Conservation (phyloP, 768 basidiomycete genomes). For the Mycena vulgaris region DNA sequence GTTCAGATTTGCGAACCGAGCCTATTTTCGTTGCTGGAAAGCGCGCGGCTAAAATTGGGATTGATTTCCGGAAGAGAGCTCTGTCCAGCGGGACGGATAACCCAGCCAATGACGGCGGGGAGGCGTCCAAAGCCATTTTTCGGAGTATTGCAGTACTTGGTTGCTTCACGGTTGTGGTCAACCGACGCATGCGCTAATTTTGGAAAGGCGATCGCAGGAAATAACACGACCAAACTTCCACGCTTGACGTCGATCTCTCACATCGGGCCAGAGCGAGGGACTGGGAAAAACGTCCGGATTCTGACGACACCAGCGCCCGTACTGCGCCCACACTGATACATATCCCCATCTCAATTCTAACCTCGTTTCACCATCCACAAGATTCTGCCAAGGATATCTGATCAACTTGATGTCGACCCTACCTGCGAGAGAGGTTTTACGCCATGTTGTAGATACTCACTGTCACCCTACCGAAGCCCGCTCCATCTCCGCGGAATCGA, state of each 20-base stretch:
- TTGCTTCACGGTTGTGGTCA: slow-evolving; percentile 6
- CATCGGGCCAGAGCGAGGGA: too few relatives aligned
- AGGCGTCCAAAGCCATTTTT: slow-evolving; percentile 55
- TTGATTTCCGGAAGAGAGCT: slow-evolving; percentile 71
- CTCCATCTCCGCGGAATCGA: slow-evolving; percentile 59
- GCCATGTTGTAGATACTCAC: slow-evolving; percentile 88
- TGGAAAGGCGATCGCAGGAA: not conserved
- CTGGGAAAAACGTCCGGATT: too few relatives aligned
- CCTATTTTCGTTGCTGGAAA: slow-evolving; percentile 72
- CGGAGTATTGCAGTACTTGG: slow-evolving; percentile 51
- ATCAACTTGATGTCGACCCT: not conserved
- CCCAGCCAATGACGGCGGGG: slow-evolving; percentile 61
- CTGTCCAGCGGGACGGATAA: slow-evolving; percentile 72
- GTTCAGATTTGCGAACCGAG: slow-evolving; percentile 67
- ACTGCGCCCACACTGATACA: too few relatives aligned
- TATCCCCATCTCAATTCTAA: too few relatives aligned
- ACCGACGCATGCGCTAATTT: slow-evolving; percentile 19
- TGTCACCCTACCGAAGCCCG: slow-evolving; percentile 92
- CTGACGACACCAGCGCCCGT: slow-evolving; percentile 2
- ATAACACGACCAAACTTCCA: not conserved
- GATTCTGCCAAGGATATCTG: not conserved
- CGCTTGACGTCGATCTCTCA: too few relatives aligned
- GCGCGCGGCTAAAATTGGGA: slow-evolving; percentile 79
- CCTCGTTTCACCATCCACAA: not conserved
- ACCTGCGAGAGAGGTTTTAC: slow-evolving; percentile 57